These are phyloP conservation scores for Magnusiomyces fungicola DNA, from an alignment of 1,139 yeast species.

Conservation along the genomic window DNA sequence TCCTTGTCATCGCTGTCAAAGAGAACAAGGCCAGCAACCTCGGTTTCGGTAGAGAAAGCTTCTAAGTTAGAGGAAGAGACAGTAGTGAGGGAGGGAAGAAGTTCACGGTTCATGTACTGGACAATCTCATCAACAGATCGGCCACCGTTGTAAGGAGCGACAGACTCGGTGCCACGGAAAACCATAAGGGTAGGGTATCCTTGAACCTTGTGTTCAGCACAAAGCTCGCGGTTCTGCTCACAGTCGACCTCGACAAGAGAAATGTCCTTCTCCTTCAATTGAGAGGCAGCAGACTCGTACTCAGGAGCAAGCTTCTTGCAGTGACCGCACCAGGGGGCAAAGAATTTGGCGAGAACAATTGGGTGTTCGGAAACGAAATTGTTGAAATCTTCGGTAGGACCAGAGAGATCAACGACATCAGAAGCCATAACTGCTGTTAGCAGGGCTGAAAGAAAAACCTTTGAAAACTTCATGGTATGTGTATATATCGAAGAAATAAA, in stretches of 20 bases:
- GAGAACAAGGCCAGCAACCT: conserved; percentile 48
- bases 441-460: conserved; percentile 13
- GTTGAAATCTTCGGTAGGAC: conserved; percentile 46
- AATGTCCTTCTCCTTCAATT: conserved; percentile 56
- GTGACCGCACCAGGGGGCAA: conserved; percentile 99
- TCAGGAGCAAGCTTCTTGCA: conserved; percentile 94
- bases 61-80: conserved; percentile 46
- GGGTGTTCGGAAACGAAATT: conserved; percentile 63
- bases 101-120: conserved; percentile 71
- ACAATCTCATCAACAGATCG: conserved; percentile 75
- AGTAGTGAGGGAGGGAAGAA: conserved; percentile 68
- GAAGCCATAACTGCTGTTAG: conserved; percentile 58
- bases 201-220: conserved; percentile 63
- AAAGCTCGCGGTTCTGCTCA: conserved; percentile 75
- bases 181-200: conserved; percentile 93
- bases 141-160: conserved; percentile 63
- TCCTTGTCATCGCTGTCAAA: conserved; percentile 31
- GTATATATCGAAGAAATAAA: not conserved
- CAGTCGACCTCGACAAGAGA: conserved; percentile 90
- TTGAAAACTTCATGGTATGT: conserved; percentile 13
- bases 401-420: conserved; percentile 74
- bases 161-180: conserved; percentile 53
- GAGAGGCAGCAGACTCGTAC: conserved; percentile 76
- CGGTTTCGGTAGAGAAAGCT: conserved; percentile 39
- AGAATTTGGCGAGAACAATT: conserved; percentile 86